phyloP scores from a whole-genome alignment of 192 early-diverging fungal genomes.

The Bifiguratus adelaidae region DNA sequence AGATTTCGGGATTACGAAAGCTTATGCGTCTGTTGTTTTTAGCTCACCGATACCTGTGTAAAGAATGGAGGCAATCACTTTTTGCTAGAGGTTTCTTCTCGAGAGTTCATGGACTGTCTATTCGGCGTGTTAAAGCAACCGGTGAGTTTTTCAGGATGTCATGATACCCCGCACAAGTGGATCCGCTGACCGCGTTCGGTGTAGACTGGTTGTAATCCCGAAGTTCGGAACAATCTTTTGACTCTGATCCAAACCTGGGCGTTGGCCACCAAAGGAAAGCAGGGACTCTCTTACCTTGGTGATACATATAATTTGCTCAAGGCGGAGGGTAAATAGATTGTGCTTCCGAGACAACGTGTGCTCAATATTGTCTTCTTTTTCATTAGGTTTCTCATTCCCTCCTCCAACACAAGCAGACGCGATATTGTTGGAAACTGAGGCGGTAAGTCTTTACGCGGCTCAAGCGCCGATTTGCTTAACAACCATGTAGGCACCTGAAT shows the following conservation, averaged over 20 bases:
- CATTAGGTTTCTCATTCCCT: conserved; percentile 61
- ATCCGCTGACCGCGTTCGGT: too few relatives aligned
- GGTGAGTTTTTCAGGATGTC: conserved; percentile 24
- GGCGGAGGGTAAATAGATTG: conserved; percentile 38
- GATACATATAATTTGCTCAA: conserved; percentile 79
- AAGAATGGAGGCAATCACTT: conserved; percentile 91
- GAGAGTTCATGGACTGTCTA: conserved; percentile 87
- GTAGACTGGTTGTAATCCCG: conserved; percentile 56
- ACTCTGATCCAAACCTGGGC: conserved; percentile 88
- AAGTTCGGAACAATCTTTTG: conserved; percentile 69
- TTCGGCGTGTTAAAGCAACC: conserved; percentile 42
- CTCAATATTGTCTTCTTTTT: background rate
- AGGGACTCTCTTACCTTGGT: conserved; percentile 64
- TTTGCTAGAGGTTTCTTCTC: conserved; percentile 71
- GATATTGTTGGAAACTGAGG: conserved; percentile 76
- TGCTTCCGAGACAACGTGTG: background rate
- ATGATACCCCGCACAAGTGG: background rate
- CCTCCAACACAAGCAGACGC: conserved; percentile 45
- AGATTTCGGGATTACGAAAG: background rate
- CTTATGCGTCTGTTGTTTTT: background rate
- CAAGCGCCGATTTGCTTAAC: background rate
- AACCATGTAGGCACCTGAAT: conserved; percentile 73
- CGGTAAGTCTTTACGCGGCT: too few relatives aligned
- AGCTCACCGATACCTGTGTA: conserved; percentile 86
- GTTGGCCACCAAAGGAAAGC: conserved; percentile 64